These are phyloP conservation scores for Nakaseomyces sp. DNA, from an alignment of 1,139 yeast species.

Conservation along the genomic window DNA sequence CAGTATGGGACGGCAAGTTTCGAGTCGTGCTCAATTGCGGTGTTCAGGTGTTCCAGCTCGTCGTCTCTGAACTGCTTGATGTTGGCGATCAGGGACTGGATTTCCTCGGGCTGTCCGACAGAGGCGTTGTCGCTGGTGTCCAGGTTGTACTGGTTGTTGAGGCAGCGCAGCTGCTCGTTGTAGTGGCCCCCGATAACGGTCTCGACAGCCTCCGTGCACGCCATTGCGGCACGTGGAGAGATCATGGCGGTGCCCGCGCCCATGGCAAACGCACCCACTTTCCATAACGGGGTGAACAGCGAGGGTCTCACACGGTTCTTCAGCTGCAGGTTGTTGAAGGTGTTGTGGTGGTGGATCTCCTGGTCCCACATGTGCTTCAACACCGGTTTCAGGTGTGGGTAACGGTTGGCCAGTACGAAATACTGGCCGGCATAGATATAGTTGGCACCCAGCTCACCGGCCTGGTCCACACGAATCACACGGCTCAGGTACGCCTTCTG, in stretches of 20 bases:
- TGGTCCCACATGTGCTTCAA: slow-evolving; percentile 98
- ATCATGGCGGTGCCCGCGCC: slow-evolving; percentile 82
- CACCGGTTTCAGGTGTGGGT: slow-evolving; percentile 63
- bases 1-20: slow-evolving; percentile 88
- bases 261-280: slow-evolving; percentile 75
- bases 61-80: slow-evolving; percentile 84
- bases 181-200: slow-evolving; percentile 97
- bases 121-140: slow-evolving; percentile 37
- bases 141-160: slow-evolving; percentile 51
- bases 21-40: slow-evolving; percentile 87
- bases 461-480: slow-evolving; percentile 87
- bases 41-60: slow-evolving; percentile 89
- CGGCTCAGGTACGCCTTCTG: slow-evolving; percentile 67
- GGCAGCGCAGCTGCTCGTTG: slow-evolving; percentile 75
- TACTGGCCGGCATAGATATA: slow-evolving; percentile 89
- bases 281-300: slow-evolving; percentile 85
- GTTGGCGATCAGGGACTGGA: slow-evolving; percentile 48
- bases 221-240: slow-evolving; percentile 97
- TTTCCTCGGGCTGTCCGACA: slow-evolving; percentile 43
- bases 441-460: slow-evolving; percentile 98
- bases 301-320: slow-evolving; percentile 85
- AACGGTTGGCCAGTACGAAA: slow-evolving; percentile 57
- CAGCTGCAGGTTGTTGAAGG: slow-evolving; percentile 70
- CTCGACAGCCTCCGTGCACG: slow-evolving; percentile 98
- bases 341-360: slow-evolving; percentile 80